Conservation (phyloP, 2,329 filamentous ascomycete genomes). For the Penicillium concentricum region DNA sequence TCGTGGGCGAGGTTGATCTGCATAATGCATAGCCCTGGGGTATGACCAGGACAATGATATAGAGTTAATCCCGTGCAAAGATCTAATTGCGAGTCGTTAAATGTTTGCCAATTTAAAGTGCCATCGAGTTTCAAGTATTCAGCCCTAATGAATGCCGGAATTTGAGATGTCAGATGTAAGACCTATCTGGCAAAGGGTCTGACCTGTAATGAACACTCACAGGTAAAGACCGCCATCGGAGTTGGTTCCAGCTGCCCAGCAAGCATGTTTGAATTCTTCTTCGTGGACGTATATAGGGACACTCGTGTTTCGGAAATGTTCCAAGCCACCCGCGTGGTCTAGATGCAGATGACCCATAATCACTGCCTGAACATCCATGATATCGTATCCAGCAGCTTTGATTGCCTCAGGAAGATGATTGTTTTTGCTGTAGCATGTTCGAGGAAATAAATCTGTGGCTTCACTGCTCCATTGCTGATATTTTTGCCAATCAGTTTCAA, state of each 20-base stretch:
- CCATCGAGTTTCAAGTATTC: constrained; percentile 29
- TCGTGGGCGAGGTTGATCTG: constrained; percentile 37
- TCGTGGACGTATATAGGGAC: constrained; percentile 51
- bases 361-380: background rate
- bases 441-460: too few relatives aligned
- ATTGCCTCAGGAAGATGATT: background rate
- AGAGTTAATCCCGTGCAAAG: constrained; percentile 41
- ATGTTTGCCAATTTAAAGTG: constrained; percentile 47
- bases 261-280: constrained; percentile 48
- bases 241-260: constrained; percentile 45
- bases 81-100: constrained; percentile 40
- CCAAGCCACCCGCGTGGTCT: background rate
- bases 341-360: background rate
- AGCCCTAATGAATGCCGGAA: too few relatives aligned
- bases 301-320: constrained; percentile 28
- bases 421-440: too few relatives aligned
- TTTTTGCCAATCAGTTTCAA: too few relatives aligned
- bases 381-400: background rate
- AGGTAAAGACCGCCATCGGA: constrained; percentile 44
- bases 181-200: too few relatives aligned
- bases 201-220: background rate
- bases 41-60: constrained; percentile 39
- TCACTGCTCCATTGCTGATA: too few relatives aligned
- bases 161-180: too few relatives aligned
- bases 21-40: constrained; percentile 36